Base-by-base conservation (phyloP, 2,329 filamentous ascomycete species). In the Aspergillus versicolor region DNA sequence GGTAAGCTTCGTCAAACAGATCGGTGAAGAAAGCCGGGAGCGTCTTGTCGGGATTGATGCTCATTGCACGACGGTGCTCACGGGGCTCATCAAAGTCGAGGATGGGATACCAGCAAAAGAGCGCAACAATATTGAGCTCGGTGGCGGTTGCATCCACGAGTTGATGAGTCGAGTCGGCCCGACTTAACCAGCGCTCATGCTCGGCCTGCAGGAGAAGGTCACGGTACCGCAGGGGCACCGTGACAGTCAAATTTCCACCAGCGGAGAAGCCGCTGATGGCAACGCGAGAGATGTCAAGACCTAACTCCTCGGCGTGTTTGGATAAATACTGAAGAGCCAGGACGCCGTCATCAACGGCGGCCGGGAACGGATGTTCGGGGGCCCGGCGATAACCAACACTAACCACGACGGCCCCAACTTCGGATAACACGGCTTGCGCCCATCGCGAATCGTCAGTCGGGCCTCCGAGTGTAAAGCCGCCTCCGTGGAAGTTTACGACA, bases 401-500 rank as follows among this genome's bases (percentile, higher is more conserved):
- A 55, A 86, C 81, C 19, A 87, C 80, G 5, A 87, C 80, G 3
- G 84, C 84, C 45, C 77, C 77, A 13, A 82, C 78, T 56, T 85
- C 74, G 3, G 81, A 66, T n/a, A 85, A 75, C 2, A 86, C 81
- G 6, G 78, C 77, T 22, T 76, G 75, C 42, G 81, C 81, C 84
- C 84, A 88, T 56, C 84, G 78, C 44, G 79, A 79, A 71, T 88
- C 85, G 65, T 88, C 85, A 15, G 80, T 82, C 7, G 84, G 79
- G 5, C 75, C 78, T 4, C 85, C 85, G 5, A 88, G 70, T 0
- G 82, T 84, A 68, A 87, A 88, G 1, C 85, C 85, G 43, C 85
- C 85, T 15, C 85, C 84, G 61, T 88, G 85, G 63, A 87, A 86
- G 65, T 87, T 87, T 63, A 87, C 79, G 2, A 86, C 78, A 4